A percentile compares a stretch with the other conserved stretches of the same genome.
Conservation (phyloP, 139 green algal genomes). For the Coelastrella sp. region DNA sequence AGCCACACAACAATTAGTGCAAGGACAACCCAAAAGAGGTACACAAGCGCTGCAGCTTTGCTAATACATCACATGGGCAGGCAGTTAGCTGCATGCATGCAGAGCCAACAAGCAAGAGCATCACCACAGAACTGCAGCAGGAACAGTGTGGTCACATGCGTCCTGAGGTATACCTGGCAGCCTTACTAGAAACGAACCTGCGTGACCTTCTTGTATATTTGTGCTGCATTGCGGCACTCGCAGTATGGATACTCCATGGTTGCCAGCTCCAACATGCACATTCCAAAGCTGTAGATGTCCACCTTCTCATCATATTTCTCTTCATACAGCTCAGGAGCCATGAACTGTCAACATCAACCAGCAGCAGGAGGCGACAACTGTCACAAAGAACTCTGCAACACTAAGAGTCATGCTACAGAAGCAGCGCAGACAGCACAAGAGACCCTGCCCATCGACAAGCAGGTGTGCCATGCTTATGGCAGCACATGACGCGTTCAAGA, state of each 20-base stretch:
- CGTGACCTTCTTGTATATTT: conserved; percentile 99
- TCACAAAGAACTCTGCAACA: too few relatives aligned
- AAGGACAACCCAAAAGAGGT: too few relatives aligned
- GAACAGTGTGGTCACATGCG: not conserved
- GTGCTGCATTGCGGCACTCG: conserved; percentile 97
- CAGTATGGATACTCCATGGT: conserved; percentile 98
- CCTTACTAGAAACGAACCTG: conserved; percentile 61
- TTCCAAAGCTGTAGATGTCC: conserved; percentile 70
- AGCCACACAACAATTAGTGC: not conserved
- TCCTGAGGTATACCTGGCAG: too few relatives aligned
- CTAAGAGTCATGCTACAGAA: too few relatives aligned
- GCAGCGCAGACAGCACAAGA: not conserved
- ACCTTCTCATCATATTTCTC: conserved; percentile 99
- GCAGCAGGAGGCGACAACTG: too few relatives aligned
- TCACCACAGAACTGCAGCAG: not conserved
- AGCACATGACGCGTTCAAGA: too few relatives aligned
- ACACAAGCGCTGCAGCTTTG: too few relatives aligned
- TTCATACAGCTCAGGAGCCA: conserved; percentile 99
- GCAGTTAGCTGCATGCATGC: too few relatives aligned
- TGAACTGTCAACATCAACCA: conserved; percentile 98
- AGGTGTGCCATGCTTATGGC: too few relatives aligned
- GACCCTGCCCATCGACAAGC: too few relatives aligned
- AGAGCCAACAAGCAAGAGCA: too few relatives aligned
- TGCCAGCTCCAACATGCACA: conserved; percentile 96
- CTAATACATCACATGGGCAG: too few relatives aligned